phyloP scores from a whole-genome alignment of 2,329 filamentous ascomycete genomes.

The Talaromyces sp. region DNA sequence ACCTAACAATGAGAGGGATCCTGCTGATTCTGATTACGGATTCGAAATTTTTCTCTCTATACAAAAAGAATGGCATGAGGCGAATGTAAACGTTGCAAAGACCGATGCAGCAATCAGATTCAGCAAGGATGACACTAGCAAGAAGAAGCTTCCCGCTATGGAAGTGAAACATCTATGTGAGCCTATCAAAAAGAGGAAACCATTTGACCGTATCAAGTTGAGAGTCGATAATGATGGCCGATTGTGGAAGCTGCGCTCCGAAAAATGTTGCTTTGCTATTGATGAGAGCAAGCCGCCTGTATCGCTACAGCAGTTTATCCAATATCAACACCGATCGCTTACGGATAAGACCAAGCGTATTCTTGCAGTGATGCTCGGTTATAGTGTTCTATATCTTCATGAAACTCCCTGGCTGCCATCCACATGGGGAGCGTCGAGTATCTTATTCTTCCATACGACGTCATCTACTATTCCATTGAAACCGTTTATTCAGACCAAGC shows the following conservation, averaged over 20 bases:
- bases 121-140: neutral
- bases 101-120: neutral
- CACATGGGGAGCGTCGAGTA: neutral
- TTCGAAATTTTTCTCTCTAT: neutral
- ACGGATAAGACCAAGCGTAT: conserved; percentile 17
- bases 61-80: neutral
- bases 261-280: conserved; percentile 11
- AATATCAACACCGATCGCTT: neutral
- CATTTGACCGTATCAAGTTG: conserved; percentile 9
- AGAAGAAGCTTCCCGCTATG: neutral
- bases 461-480: conserved; percentile 15
- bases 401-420: conserved; percentile 12
- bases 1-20: neutral
- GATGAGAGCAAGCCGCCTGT: conserved; percentile 8
- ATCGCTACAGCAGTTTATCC: conserved; percentile 15
- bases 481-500: conserved; percentile 15
- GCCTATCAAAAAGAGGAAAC: conserved; percentile 12
- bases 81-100: neutral
- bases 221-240: conserved; percentile 7
- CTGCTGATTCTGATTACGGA: neutral
- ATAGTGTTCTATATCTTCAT: conserved; percentile 12
- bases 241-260: conserved; percentile 17
- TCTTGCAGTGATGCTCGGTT: conserved; percentile 12
- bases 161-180: conserved; percentile 13
- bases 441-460: conserved; percentile 15